Conservation (phyloP, 2,329 filamentous ascomycete species). For the Ophiostoma fasciatum region DNA sequence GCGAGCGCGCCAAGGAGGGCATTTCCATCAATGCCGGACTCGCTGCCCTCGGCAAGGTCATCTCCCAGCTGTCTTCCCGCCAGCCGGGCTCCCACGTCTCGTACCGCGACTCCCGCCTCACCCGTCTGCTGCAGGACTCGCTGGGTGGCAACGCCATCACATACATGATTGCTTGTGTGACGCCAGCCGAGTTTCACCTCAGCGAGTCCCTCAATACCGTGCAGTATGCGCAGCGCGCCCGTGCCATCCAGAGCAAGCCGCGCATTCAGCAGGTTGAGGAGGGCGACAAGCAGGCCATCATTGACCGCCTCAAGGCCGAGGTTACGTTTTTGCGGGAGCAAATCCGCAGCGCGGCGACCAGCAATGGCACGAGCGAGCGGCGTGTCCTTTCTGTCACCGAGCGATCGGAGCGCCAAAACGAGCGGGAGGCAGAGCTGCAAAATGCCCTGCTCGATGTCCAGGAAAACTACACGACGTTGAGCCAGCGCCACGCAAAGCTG, state of each 20-base stretch:
- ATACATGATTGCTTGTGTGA: slow-evolving; percentile 99
- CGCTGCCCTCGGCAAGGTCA: slow-evolving; percentile 91
- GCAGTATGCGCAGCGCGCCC: slow-evolving; percentile 88
- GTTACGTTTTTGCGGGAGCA: slow-evolving; percentile 89
- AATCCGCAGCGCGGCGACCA: slow-evolving; percentile 63
- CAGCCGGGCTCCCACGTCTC: slow-evolving; percentile 82
- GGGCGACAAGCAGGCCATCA: slow-evolving; percentile 82
- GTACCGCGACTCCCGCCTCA: slow-evolving; percentile 95
- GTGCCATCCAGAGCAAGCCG: slow-evolving; percentile 94
- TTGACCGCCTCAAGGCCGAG: slow-evolving; percentile 86
- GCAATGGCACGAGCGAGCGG: slow-evolving; percentile 38
- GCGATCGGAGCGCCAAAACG: slow-evolving; percentile 61
- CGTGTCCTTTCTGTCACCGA: slow-evolving; percentile 47
- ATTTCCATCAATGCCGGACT: slow-evolving; percentile 97
- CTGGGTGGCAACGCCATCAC: slow-evolving; percentile 94
- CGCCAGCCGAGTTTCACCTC: slow-evolving; percentile 88
- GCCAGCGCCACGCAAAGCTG: slow-evolving; percentile 84
- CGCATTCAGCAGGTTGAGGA: slow-evolving; percentile 91
- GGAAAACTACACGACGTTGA: slow-evolving; percentile 86
- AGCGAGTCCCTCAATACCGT: slow-evolving; percentile 97
- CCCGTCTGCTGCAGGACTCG: slow-evolving; percentile 87
- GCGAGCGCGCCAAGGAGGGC: slow-evolving; percentile 85
- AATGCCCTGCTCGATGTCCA: slow-evolving; percentile 86
- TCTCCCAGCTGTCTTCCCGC: slow-evolving; percentile 88
- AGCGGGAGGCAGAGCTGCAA: slow-evolving; percentile 79